These are phyloP conservation scores for Plasmopara halstedii DNA, from an alignment of 352 stramenopile species.

Conservation along the genomic window DNA sequence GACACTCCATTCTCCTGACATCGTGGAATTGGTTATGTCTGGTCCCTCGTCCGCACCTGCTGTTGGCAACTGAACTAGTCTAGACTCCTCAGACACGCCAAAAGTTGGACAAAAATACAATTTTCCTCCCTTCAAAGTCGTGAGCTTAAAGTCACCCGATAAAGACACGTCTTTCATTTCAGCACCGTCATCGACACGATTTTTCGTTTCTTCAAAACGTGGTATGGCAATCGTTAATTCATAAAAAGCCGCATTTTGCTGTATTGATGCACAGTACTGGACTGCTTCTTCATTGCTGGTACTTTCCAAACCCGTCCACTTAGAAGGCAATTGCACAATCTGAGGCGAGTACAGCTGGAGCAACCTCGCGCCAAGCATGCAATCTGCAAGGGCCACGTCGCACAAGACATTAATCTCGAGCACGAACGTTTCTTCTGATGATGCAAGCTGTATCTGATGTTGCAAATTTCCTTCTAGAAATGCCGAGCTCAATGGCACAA, in stretches of 20 bases:
- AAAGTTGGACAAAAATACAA: conserved; percentile 27
- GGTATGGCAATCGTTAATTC: conserved; percentile 46
- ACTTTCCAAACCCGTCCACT: conserved; percentile 36
- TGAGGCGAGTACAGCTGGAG: conserved; percentile 28
- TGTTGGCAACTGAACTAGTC: neutral
- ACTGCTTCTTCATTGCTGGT: conserved; percentile 44
- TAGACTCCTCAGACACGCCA: neutral
- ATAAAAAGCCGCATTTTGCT: conserved; percentile 41
- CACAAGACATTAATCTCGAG: conserved; percentile 34
- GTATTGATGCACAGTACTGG: conserved; percentile 21
- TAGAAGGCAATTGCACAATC: conserved; percentile 30
- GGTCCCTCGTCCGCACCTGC: conserved; percentile 6
- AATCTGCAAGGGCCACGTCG: conserved; percentile 47
- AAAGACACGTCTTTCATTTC: conserved; percentile 1
- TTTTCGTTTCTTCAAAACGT: conserved; percentile 1
- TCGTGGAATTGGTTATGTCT: conserved; percentile 3
- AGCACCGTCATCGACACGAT: neutral
- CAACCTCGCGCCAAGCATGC: conserved; percentile 33
- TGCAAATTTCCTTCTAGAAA: conserved; percentile 18
- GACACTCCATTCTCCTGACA: conserved; percentile 42
- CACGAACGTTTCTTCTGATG: conserved; percentile 11
- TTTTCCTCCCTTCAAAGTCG: conserved; percentile 34
- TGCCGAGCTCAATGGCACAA: conserved; percentile 27
- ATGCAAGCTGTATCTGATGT: conserved; percentile 17
- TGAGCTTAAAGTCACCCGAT: conserved; percentile 16